These are phyloP conservation scores for Botrytis sinoallii DNA, from an alignment of 2,329 filamentous ascomycete genomes.

Conservation along the genomic window DNA sequence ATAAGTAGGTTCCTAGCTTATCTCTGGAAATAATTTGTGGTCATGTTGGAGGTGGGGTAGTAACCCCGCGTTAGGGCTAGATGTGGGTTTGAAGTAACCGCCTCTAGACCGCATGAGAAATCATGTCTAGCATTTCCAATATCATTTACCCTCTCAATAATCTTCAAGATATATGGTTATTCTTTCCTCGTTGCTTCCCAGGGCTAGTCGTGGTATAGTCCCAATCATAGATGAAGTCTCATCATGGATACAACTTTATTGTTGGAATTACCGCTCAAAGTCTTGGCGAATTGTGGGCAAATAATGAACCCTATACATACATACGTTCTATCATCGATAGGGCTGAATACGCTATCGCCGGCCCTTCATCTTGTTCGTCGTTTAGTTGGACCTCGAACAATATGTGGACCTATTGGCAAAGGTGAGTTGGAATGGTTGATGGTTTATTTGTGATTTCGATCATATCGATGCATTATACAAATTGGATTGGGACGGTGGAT, in stretches of 20 bases:
- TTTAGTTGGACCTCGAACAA: background rate
- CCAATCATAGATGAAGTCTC: background rate
- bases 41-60: constrained; percentile 8
- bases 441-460: background rate
- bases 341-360: background rate
- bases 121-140: background rate
- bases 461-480: background rate
- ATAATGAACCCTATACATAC: background rate
- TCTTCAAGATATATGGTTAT: background rate
- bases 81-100: background rate
- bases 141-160: background rate
- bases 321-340: background rate
- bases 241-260: background rate
- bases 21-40: background rate
- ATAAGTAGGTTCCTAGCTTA: background rate
- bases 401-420: background rate
- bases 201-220: background rate
- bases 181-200: background rate
- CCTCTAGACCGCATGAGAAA: background rate
- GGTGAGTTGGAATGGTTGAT: background rate
- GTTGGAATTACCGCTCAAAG: background rate
- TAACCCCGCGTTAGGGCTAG: constrained; percentile 11
- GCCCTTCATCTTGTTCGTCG: background rate
- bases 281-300: background rate
- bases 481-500: background rate